Conservation (phyloP, 2,329 filamentous ascomycete species). For the Nemania diffusa region DNA sequence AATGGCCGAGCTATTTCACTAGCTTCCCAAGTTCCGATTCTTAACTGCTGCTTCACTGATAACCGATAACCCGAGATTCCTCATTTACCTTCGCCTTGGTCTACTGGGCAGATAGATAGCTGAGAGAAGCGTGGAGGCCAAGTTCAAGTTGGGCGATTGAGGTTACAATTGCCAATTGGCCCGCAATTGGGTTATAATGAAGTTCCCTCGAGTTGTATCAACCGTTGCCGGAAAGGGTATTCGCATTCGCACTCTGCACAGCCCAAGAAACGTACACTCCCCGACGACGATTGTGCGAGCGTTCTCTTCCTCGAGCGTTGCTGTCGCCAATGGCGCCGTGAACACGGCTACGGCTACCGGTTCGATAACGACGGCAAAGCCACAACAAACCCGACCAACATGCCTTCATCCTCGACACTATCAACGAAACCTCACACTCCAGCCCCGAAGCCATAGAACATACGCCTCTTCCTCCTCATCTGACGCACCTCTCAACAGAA, state of each 20-base stretch:
- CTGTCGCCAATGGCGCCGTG: neutral
- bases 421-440: conserved; percentile 14
- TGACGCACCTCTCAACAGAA: conserved; percentile 62
- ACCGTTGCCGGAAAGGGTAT: conserved; percentile 39
- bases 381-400: conserved; percentile 14
- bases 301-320: conserved; percentile 24
- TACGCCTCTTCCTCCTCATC: conserved; percentile 42
- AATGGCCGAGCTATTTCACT: conserved; percentile 20
- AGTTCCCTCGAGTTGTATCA: conserved; percentile 36
- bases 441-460: conserved; percentile 29
- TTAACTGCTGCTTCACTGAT: neutral
- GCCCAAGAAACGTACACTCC: conserved; percentile 21
- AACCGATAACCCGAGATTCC: neutral
- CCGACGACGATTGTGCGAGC: conserved; percentile 20
- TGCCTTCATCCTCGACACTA: conserved; percentile 11
- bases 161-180: conserved; percentile 18
- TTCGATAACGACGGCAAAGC: conserved; percentile 12
- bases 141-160: neutral
- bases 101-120: too few species aligned
- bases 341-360: neutral
- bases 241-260: conserved; percentile 36
- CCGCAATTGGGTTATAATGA: conserved; percentile 41
- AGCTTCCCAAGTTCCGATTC: conserved; percentile 3
- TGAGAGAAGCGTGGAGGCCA: conserved; percentile 1
- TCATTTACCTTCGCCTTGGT: neutral